phyloP scores from a whole-genome alignment of 2,329 filamentous ascomycete genomes.

The Xylaria hypoxylon region DNA sequence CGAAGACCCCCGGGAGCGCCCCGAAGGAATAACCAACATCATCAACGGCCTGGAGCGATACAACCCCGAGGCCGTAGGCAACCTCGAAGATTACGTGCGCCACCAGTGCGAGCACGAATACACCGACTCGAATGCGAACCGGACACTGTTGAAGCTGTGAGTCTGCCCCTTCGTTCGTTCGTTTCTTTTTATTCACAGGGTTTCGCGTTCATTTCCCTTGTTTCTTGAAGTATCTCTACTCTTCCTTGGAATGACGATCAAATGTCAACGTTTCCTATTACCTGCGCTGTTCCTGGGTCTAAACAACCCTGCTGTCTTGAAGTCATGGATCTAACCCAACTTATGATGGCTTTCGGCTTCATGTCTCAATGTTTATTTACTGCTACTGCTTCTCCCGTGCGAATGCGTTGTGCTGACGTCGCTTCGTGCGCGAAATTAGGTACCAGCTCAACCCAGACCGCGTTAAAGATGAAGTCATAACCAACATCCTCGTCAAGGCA shows the following conservation, averaged over 20 bases:
- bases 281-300: slow-evolving; percentile 74
- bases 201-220: slow-evolving; percentile 23
- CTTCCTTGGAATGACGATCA: slow-evolving; percentile 74
- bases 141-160: slow-evolving; percentile 97
- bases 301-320: slow-evolving; percentile 71
- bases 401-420: slow-evolving; percentile 7
- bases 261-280: slow-evolving; percentile 98
- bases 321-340: slow-evolving; percentile 74
- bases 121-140: slow-evolving; percentile 96
- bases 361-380: slow-evolving; percentile 1
- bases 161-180: slow-evolving; percentile 56
- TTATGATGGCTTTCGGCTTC: slow-evolving; percentile 16
- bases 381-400: background rate
- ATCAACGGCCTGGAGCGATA: slow-evolving; percentile 98
- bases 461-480: slow-evolving; percentile 94
- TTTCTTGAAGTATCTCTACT: background rate
- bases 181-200: slow-evolving; percentile 10
- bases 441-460: slow-evolving; percentile 99
- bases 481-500: slow-evolving; percentile 98
- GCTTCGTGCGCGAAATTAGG: slow-evolving; percentile 60
- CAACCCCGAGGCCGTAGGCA: slow-evolving; percentile 94
- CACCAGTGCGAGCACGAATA: slow-evolving; percentile 96
- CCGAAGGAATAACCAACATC: slow-evolving; percentile 90
- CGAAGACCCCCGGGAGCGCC: slow-evolving; percentile 92
- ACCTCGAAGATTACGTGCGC: slow-evolving; percentile 93